phyloP scores from a whole-genome alignment of 176 grass and related monocot species.

The Eleusine indica region DNA sequence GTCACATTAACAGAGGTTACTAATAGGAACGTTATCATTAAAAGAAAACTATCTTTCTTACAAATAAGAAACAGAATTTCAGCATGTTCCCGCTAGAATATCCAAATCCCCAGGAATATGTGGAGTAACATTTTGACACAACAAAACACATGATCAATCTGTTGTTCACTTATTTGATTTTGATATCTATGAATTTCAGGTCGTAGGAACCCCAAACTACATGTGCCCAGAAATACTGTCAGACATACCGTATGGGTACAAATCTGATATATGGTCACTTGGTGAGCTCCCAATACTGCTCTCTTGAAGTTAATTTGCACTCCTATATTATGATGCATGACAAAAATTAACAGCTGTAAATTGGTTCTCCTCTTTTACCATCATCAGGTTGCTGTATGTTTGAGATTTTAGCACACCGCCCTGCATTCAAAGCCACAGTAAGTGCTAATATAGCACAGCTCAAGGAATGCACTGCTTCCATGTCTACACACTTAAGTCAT shows the following conservation, averaged over 20 bases:
- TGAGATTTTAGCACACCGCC: constrained; percentile 85
- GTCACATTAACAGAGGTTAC: neutral
- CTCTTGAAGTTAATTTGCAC: neutral
- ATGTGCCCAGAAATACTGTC: constrained; percentile 90
- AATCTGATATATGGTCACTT: constrained; percentile 88
- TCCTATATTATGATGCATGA: constrained; percentile 3
- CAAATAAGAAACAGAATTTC: neutral
- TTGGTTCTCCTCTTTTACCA: constrained; percentile 18
- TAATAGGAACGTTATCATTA: neutral
- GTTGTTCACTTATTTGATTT: neutral
- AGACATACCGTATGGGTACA: constrained; percentile 88
- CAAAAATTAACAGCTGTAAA: constrained; percentile 21
- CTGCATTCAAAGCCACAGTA: constrained; percentile 80
- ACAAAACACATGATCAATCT: neutral
- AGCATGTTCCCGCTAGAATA: neutral
- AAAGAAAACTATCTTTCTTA: neutral
- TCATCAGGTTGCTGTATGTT: constrained; percentile 91
- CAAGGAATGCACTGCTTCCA: constrained; percentile 1
- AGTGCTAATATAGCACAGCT: constrained; percentile 28
- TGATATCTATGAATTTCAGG: constrained; percentile 40
- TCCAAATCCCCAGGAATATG: neutral
- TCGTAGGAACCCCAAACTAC: constrained; percentile 89
- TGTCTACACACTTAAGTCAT: neutral
- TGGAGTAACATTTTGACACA: neutral
- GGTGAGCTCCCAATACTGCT: constrained; percentile 41